These are phyloP conservation scores for Phoma sp. DNA, from an alignment of 2,329 filamentous ascomycete species.

Conservation along the genomic window DNA sequence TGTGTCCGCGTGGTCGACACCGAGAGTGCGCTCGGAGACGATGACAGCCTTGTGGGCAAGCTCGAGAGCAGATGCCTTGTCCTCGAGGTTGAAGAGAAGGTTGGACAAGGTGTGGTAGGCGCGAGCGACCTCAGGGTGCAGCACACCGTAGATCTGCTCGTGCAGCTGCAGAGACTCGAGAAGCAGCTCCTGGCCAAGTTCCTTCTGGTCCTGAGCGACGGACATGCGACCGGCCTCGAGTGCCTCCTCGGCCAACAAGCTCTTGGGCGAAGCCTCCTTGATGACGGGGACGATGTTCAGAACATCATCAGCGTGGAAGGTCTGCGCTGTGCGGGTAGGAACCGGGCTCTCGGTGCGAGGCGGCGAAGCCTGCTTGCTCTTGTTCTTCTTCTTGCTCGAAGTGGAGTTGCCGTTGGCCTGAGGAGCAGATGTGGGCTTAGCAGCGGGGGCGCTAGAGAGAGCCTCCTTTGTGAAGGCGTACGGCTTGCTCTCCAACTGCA, in stretches of 20 bases:
- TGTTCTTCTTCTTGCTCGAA: slow-evolving; percentile 59
- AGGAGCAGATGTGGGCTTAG: slow-evolving; percentile 25
- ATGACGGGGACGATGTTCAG: slow-evolving; percentile 92
- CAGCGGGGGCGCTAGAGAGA: slow-evolving; percentile 25
- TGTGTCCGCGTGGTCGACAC: slow-evolving; percentile 92
- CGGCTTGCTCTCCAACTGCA: slow-evolving; percentile 83
- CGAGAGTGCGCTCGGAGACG: slow-evolving; percentile 91
- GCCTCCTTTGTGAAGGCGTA: slow-evolving; percentile 68
- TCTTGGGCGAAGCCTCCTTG: slow-evolving; percentile 92
- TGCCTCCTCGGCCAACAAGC: slow-evolving; percentile 90
- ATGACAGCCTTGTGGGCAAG: slow-evolving; percentile 96
- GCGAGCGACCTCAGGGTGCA: slow-evolving; percentile 94
- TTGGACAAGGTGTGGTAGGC: slow-evolving; percentile 96
- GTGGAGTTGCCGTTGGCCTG: slow-evolving; percentile 50
- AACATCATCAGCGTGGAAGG: slow-evolving; percentile 85
- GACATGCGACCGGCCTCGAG: slow-evolving; percentile 95
- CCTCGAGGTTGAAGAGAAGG: slow-evolving; percentile 96
- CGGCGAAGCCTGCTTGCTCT: slow-evolving; percentile 63
- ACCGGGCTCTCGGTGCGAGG: slow-evolving; percentile 52
- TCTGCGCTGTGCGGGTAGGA: slow-evolving; percentile 59
- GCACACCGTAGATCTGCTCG: slow-evolving; percentile 97
- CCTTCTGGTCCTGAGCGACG: slow-evolving; percentile 93
- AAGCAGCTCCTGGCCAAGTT: slow-evolving; percentile 92
- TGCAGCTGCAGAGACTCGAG: slow-evolving; percentile 95
- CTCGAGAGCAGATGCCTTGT: slow-evolving; percentile 95